Percentiles rank a stretch among this genome's conserved stretches.
Conservation (phyloP, 352 stramenopile species). For the Pythium guiyangense region DNA sequence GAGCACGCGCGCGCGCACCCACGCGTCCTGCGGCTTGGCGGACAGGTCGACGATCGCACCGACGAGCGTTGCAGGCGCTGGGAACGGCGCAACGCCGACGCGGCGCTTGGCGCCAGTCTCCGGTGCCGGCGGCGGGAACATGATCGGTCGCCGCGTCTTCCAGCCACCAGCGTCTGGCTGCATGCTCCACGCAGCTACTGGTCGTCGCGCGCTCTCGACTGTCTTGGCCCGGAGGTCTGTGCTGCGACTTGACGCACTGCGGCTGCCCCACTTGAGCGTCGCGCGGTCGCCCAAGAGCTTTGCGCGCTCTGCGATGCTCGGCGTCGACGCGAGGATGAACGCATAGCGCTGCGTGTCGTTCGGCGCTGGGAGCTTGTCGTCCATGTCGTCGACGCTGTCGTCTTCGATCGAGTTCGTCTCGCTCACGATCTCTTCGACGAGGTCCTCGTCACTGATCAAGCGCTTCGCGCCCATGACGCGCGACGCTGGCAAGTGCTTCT, state of each 20-base stretch:
- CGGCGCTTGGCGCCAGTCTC: constrained; percentile 19
- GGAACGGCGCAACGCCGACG: constrained; percentile 53
- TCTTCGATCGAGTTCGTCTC: constrained; percentile 39
- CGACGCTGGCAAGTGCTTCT: constrained; percentile 71
- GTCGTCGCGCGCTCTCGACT: constrained; percentile 25
- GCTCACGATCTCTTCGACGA: constrained; percentile 84
- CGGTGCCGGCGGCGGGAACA: constrained; percentile 36
- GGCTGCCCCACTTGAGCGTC: constrained; percentile 24
- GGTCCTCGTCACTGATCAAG: constrained; percentile 79
- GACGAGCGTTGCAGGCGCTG: constrained; percentile 32
- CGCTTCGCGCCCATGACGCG: constrained; percentile 74
- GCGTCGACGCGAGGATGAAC: constrained; percentile 76
- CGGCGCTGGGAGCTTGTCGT: constrained; percentile 35
- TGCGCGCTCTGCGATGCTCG: constrained; percentile 44
- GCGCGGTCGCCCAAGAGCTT: constrained; percentile 41
- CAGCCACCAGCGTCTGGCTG: constrained; percentile 36
- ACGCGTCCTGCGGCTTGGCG: constrained; percentile 58
- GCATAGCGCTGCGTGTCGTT: constrained; percentile 45
- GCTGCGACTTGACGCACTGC: constrained; percentile 2
- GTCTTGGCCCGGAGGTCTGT: constrained; percentile 20
- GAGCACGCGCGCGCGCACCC: constrained; percentile 63
- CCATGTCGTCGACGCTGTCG: constrained; percentile 19
- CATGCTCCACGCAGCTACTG: constrained; percentile 25
- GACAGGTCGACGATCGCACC: constrained; percentile 78
- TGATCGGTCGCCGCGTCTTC: constrained; percentile 32